Evolutionary conservation across 257 asterid species (phyloP).

Genomic region (Sherardia arvensis): DNA sequence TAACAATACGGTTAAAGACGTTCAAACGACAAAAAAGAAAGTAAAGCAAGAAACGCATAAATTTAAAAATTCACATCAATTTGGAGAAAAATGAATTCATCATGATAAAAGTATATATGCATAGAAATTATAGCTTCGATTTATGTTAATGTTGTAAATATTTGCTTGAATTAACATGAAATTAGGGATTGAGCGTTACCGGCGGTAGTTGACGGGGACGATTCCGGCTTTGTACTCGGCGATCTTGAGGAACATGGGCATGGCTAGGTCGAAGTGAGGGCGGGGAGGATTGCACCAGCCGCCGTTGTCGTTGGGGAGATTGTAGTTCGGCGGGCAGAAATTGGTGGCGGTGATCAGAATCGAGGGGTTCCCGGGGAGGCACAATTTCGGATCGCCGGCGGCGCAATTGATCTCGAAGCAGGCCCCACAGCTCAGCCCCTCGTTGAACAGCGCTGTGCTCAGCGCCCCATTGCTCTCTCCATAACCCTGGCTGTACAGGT

Average conservation of each 20-base stretch:
- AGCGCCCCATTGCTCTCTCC: conserved; percentile 73
- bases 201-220: conserved; percentile 65
- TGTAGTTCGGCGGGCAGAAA: conserved; percentile 72
- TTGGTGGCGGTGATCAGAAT: conserved; percentile 67
- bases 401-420: conserved; percentile 69
- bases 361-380: conserved; percentile 60
- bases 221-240: conserved; percentile 70
- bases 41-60: background rate
- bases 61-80: background rate
- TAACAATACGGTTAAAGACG: background rate
- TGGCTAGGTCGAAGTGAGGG: conserved; percentile 68
- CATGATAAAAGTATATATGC: too few species aligned
- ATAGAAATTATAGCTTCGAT: too few species aligned
- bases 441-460: conserved; percentile 70
- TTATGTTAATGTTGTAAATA: too few species aligned
- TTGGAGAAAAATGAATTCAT: too few species aligned
- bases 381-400: conserved; percentile 36
- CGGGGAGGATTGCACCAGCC: conserved; percentile 94
- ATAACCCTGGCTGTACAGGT: conserved; percentile 77
- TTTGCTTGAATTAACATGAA: background rate
- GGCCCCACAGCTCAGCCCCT: conserved; percentile 71
- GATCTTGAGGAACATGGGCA: conserved; percentile 76
- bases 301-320: conserved; percentile 59
- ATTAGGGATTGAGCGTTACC: conserved; percentile 21
- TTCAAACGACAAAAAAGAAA: background rate